Percentiles rank a stretch among this genome's conserved stretches.
Evolutionary conservation across 106 monocot species (phyloP).

Genomic region (Allium fistulosum): DNA sequence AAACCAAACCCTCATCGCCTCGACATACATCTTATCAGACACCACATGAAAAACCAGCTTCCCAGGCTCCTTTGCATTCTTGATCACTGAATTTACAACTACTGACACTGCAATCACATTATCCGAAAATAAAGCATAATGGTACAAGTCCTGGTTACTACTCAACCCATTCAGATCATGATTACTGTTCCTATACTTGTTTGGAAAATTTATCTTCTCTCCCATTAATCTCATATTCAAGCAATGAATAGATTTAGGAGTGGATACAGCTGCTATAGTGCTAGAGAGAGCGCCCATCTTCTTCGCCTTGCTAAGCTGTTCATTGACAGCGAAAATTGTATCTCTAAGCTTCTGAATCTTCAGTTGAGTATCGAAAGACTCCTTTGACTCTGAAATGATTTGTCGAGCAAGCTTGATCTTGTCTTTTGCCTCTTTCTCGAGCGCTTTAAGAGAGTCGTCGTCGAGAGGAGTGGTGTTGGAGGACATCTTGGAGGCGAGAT

Average conservation of each 20-base stretch:
- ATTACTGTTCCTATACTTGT: background rate
- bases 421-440: conserved; percentile 87
- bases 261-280: conserved; percentile 17
- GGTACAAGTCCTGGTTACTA: conserved; percentile 39
- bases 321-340: conserved; percentile 76
- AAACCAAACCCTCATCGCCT: conserved; percentile 92
- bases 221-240: conserved; percentile 8
- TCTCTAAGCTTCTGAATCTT: conserved; percentile 98
- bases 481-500: conserved; percentile 35
- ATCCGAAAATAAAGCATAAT: conserved; percentile 78
- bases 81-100: conserved; percentile 59
- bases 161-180: background rate
- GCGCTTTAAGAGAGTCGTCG: conserved; percentile 39
- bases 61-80: conserved; percentile 44
- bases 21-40: conserved; percentile 70
- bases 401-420: conserved; percentile 61
- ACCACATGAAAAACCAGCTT: conserved; percentile 73
- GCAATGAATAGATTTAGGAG: conserved; percentile 10
- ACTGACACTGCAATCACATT: conserved; percentile 81
- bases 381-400: conserved; percentile 65
- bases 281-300: conserved; percentile 42
- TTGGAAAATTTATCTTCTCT: background rate
- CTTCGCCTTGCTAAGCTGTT: conserved; percentile 69
- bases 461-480: conserved; percentile 11
- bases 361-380: conserved; percentile 92